Conservation (phyloP, 192 early-diverging fungal species). For the Dispira parvispora region DNA sequence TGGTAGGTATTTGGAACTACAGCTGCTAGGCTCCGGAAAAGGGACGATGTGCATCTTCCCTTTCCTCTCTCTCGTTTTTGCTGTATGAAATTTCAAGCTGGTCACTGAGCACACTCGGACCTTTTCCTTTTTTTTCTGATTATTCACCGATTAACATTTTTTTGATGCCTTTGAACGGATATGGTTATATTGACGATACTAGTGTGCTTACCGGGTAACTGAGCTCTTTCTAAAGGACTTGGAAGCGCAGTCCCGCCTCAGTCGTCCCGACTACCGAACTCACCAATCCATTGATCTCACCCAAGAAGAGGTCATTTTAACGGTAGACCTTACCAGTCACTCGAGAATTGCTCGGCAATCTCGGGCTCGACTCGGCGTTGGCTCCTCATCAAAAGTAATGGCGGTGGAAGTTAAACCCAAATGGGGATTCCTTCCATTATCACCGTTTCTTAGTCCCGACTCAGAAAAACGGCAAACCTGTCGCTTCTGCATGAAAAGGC, state of each 20-base stretch:
- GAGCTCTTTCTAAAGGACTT: slow-evolving; percentile 17
- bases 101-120: neutral
- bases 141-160: neutral
- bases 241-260: slow-evolving; percentile 12
- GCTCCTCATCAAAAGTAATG: too few relatives aligned
- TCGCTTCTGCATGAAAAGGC: slow-evolving; percentile 63
- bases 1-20: slow-evolving; percentile 17
- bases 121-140: neutral
- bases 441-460: slow-evolving; percentile 19
- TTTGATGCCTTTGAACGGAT: neutral
- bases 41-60: neutral
- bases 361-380: too few relatives aligned
- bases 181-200: neutral
- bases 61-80: neutral
- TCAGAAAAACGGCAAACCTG: slow-evolving; percentile 40
- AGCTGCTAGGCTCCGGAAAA: neutral
- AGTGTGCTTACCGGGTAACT: neutral
- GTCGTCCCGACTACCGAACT: slow-evolving; percentile 25
- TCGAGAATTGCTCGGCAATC: too few relatives aligned
- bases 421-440: slow-evolving; percentile 48
- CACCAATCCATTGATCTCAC: slow-evolving; percentile 26
- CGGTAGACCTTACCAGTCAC: slow-evolving; percentile 24
- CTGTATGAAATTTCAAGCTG: neutral
- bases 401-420: slow-evolving; percentile 30
- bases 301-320: slow-evolving; percentile 26